phyloP scores from a whole-genome alignment of 2,329 filamentous ascomycete genomes.

The Pleoardoris graminearum region DNA sequence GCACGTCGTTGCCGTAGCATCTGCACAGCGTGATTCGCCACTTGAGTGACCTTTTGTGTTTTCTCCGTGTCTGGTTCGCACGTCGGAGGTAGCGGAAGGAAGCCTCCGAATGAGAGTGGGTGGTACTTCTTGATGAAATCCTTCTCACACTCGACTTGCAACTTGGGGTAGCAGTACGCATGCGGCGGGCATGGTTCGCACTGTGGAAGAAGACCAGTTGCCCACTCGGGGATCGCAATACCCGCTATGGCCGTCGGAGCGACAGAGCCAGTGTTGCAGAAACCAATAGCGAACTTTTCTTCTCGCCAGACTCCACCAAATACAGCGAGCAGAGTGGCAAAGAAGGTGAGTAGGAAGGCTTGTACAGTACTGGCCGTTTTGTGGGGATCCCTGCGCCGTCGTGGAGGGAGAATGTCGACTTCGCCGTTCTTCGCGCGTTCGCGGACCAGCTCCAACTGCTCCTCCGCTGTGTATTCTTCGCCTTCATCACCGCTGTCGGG shows the following conservation, averaged over 20 bases:
- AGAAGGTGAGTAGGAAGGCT: constrained; percentile 70
- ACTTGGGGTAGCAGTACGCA: constrained; percentile 81
- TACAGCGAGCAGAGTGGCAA: constrained; percentile 69
- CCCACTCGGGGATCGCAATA: constrained; percentile 72
- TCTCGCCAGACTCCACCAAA: constrained; percentile 86
- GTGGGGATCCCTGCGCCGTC: constrained; percentile 32
- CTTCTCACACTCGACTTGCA: constrained; percentile 77
- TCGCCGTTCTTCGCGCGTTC: constrained; percentile 65
- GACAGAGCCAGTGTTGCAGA: constrained; percentile 77
- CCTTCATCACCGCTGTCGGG: constrained; percentile 64
- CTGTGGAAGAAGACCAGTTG: constrained; percentile 70
- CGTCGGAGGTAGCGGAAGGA: constrained; percentile 83
- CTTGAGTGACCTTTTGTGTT: constrained; percentile 79
- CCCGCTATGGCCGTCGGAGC: constrained; percentile 59
- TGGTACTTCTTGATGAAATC: constrained; percentile 87
- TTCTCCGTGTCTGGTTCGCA: constrained; percentile 96
- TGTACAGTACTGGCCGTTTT: constrained; percentile 57
- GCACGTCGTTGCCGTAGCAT: constrained; percentile 83
- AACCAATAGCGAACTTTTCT: constrained; percentile 95
- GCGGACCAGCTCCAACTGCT: constrained; percentile 73
- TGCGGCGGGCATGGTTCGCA: constrained; percentile 91
- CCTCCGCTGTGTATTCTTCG: constrained; percentile 94
- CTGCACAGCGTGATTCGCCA: constrained; percentile 86
- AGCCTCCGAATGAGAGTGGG: constrained; percentile 77
- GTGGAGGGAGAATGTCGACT: constrained; percentile 52